Conservation (phyloP, 1,284 basidiomycete species). For the Dichomitus squalens region DNA sequence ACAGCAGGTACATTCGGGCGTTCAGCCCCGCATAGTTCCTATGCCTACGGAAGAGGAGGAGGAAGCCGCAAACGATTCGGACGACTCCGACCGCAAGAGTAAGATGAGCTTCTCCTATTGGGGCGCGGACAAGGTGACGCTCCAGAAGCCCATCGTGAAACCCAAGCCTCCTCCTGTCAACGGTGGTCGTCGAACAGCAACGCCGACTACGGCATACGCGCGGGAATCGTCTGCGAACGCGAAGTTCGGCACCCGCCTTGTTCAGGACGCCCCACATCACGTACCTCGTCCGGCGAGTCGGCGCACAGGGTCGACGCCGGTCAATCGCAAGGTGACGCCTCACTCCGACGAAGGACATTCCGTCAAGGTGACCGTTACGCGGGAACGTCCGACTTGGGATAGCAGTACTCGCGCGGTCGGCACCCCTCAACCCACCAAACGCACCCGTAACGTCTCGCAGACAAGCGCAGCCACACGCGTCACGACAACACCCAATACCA, state of each 20-base stretch:
- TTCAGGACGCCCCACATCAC: constrained; percentile 53
- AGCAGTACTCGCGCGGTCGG: constrained; percentile 51
- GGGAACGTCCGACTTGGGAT: constrained; percentile 64
- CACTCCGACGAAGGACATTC: constrained; percentile 62
- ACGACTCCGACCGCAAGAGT: constrained; percentile 84
- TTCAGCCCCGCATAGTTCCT: constrained; percentile 70
- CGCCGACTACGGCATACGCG: constrained; percentile 58
- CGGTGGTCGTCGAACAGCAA: constrained; percentile 48
- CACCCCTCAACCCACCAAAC: constrained; percentile 45
- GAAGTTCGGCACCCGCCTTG: constrained; percentile 78
- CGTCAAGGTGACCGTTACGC: constrained; percentile 66
- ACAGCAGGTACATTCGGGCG: constrained; percentile 53
- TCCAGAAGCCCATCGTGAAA: constrained; percentile 74
- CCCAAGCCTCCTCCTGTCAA: constrained; percentile 41
- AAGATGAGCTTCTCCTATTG: constrained; percentile 92
- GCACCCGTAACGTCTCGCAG: constrained; percentile 71
- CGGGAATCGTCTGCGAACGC: constrained; percentile 83
- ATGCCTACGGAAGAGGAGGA: constrained; percentile 63
- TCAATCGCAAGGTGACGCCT: constrained; percentile 45
- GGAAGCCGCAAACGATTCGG: constrained; percentile 54
- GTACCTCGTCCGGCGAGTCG: constrained; percentile 62
- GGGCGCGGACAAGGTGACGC: constrained; percentile 85
- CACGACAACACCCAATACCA: constrained; percentile 33
- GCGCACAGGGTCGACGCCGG: constrained; percentile 55
- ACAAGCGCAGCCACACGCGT: constrained; percentile 55